phyloP scores from a whole-genome alignment of 2,329 filamentous ascomycete species.

The Talaromyces sp. region DNA sequence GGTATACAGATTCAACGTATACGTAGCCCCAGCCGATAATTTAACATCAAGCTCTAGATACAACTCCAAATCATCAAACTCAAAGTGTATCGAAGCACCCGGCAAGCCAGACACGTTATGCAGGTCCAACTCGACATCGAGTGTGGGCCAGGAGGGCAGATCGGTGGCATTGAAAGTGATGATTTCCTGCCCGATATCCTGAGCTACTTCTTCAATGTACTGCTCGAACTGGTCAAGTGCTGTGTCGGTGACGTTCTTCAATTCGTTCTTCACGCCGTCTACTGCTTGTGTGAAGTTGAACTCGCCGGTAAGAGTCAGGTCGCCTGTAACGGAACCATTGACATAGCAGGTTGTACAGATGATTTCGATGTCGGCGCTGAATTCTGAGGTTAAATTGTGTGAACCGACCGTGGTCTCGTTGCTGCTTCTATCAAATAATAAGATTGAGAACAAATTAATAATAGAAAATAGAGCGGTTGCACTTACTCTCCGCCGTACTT shows the following conservation, averaged over 20 bases:
- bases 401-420: background rate
- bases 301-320: conserved; percentile 43
- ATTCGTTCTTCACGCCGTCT: conserved; percentile 26
- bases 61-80: conserved; percentile 54
- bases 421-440: background rate
- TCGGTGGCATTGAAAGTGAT: background rate
- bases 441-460: no score
- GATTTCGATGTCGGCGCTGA: conserved; percentile 17
- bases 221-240: conserved; percentile 6
- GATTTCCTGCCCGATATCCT: background rate
- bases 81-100: conserved; percentile 34
- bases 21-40: conserved; percentile 45
- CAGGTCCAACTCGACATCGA: conserved; percentile 42
- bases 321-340: conserved; percentile 47
- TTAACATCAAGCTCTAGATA: conserved; percentile 51
- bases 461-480: background rate
- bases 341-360: conserved; percentile 53
- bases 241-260: conserved; percentile 7
- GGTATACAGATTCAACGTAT: conserved; percentile 52
- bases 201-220: background rate
- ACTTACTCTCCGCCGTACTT: background rate
- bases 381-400: background rate
- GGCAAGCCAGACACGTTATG: conserved; percentile 36
- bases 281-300: conserved; percentile 22
- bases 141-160: conserved; percentile 28